Base-by-base conservation (phyloP, 2,329 filamentous ascomycete genomes). In the Trichoderma gracile region DNA sequence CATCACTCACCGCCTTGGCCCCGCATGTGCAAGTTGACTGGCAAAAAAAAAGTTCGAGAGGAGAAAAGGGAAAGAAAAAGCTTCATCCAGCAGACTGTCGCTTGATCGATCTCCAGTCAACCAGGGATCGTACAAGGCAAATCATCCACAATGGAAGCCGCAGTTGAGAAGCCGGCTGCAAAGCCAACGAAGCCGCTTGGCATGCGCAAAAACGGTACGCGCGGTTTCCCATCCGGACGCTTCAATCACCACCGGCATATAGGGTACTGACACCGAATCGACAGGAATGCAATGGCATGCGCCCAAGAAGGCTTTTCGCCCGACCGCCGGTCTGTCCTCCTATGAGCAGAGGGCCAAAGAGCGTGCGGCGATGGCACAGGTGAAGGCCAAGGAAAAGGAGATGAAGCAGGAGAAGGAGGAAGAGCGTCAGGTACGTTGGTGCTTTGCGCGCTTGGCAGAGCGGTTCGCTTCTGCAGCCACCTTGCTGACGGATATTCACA, bases 351-450 rank as follows among this genome's bases (percentile, higher is more conserved):
- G 94, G 60, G 80, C 86, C 52, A 88, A 89, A 70, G 84, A 88
- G 67, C 86, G 92, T 58, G 85, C 88, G 67, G 84, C 88, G 8
- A 84, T 88, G 71, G 84, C 86, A 14, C 87, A 91, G n/a, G 86
- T 91, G 71, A 98, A 97, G 80, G 91, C 92, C 42, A 93, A 92
- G 73, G 95, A 98, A 80, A 93, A 91, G 78, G 93, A 97, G 77
- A 87, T 99, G 87, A 96, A 94, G 81, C 91, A 93, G 0, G 95
- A 97, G 80, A 97, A 96, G 79, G 93, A 96, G 75, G 86, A 89
- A n/a, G 89, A 90, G 77, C 85, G 92, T 79, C 83, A 94, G 83
- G 93, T 95, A 78, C 67, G 58, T 53, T 38, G 21, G 15, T 15
- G 17, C 25, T 47, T 19, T n/a, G 33, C 33, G n/a, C 50, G 8